phyloP scores from a whole-genome alignment of 2,329 filamentous ascomycete genomes.

The Coleophoma eucalyptorum region DNA sequence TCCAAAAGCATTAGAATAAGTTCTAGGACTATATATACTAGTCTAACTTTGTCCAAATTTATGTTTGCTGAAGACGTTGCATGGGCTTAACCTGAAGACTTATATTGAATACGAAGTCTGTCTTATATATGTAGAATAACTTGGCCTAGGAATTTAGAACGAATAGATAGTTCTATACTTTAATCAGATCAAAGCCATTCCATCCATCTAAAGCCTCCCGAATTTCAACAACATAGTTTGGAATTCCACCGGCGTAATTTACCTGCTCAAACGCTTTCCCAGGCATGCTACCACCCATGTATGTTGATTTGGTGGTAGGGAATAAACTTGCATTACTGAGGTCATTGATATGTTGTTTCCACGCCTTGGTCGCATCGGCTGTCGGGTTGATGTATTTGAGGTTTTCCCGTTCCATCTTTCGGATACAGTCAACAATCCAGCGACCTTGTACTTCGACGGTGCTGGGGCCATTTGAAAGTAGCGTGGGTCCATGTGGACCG shows the following conservation, averaged over 20 bases:
- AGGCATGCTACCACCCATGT: constrained; percentile 52
- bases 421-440: constrained; percentile 49
- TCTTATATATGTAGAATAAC: too few species aligned
- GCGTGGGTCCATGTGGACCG: constrained; percentile 52
- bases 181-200: constrained; percentile 35
- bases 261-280: constrained; percentile 49
- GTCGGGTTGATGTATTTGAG: constrained; percentile 49
- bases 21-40: too few species aligned
- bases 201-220: constrained; percentile 29
- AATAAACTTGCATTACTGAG: constrained; percentile 43
- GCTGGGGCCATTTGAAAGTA: constrained; percentile 51
- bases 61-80: too few species aligned
- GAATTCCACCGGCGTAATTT: constrained; percentile 35
- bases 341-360: constrained; percentile 45
- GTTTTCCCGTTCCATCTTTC: constrained; percentile 39
- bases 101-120: too few species aligned
- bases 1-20: too few species aligned
- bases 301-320: constrained; percentile 44
- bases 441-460: constrained; percentile 51
- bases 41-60: too few species aligned
- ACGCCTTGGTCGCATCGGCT: constrained; percentile 38
- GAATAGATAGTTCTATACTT: too few species aligned
- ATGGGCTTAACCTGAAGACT: too few species aligned
- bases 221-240: constrained; percentile 6
- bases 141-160: too few species aligned